Evolutionary conservation across 2,329 filamentous ascomycete species (phyloP).

Genomic region (Pyrenophora graminea): DNA sequence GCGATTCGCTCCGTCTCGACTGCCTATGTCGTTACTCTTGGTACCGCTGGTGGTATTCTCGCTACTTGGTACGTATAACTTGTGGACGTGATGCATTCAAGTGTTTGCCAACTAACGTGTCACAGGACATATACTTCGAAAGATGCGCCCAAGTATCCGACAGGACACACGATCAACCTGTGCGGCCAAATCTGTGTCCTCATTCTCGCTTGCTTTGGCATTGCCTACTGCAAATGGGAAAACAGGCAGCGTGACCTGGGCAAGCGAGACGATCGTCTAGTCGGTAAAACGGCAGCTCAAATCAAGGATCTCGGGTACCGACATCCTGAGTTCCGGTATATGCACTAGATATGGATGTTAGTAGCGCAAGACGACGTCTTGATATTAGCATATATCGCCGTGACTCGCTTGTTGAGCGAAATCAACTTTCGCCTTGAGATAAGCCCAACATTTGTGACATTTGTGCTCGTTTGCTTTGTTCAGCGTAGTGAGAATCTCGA

Average conservation of each 20-base stretch:
- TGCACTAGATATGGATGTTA: constrained; percentile 43
- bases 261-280: constrained; percentile 55
- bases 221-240: constrained; percentile 59
- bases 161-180: constrained; percentile 71
- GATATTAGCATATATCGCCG: constrained; percentile 2
- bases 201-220: constrained; percentile 53
- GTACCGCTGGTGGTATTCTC: constrained; percentile 61
- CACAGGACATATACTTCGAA: constrained; percentile 60
- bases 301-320: constrained; percentile 56
- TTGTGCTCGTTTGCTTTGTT: too few species aligned
- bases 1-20: constrained; percentile 61
- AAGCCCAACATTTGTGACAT: background rate
- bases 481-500: too few species aligned
- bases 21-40: constrained; percentile 69
- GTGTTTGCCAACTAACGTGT: constrained; percentile 56
- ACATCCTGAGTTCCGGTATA: constrained; percentile 62
- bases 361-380: constrained; percentile 2
- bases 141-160: constrained; percentile 67
- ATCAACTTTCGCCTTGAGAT: constrained; percentile 4
- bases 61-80: constrained; percentile 52
- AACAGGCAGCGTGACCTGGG: constrained; percentile 56
- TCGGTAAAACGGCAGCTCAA: constrained; percentile 55
- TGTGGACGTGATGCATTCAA: background rate
- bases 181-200: constrained; percentile 54
- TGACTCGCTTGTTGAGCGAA: background rate